phyloP scores from a whole-genome alignment of 139 green algal species.

The Micractinium conductrix region DNA sequence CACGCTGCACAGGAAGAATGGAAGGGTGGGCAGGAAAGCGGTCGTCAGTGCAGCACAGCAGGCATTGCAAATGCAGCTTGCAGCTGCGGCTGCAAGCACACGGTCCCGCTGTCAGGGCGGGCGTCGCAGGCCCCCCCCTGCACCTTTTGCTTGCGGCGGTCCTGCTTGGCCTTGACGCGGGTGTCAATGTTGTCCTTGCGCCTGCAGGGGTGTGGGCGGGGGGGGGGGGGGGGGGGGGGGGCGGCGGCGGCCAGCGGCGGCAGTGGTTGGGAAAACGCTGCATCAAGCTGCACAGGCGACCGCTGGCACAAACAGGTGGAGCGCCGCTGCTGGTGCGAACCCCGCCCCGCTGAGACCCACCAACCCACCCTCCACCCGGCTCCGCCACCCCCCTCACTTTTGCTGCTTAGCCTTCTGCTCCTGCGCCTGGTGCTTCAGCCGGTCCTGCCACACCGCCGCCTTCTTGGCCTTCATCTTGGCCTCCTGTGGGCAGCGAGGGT shows the following conservation, averaged over 20 bases:
- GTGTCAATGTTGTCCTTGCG: constrained; percentile 72
- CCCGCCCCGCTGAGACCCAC: background rate
- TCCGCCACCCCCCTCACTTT: constrained; percentile 55
- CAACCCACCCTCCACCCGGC: no score
- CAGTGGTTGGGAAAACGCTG: no score
- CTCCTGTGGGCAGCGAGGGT: constrained; percentile 45
- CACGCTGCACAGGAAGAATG: constrained; percentile 48
- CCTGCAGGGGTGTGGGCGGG: constrained; percentile 46
- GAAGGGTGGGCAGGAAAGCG: background rate
- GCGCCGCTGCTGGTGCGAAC: no score
- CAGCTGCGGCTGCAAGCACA: background rate
- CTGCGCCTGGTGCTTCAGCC: constrained; percentile 59
- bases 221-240: no score
- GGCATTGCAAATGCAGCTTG: background rate
- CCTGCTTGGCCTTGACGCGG: constrained; percentile 66
- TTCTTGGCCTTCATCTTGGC: constrained; percentile 76
- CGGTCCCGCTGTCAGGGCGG: background rate
- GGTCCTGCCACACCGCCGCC: constrained; percentile 72
- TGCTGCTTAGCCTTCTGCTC: constrained; percentile 68
- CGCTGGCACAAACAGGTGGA: no score
- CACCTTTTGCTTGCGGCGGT: constrained; percentile 72
- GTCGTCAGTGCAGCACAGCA: background rate
- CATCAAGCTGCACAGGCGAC: background rate
- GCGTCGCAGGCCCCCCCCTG: background rate
- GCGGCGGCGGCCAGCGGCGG: no score